Evolutionary conservation across 2,329 filamentous ascomycete species (phyloP), one percentile per base, ranked within the genome.

Genomic region (Trichocomaceae sp.): DNA sequence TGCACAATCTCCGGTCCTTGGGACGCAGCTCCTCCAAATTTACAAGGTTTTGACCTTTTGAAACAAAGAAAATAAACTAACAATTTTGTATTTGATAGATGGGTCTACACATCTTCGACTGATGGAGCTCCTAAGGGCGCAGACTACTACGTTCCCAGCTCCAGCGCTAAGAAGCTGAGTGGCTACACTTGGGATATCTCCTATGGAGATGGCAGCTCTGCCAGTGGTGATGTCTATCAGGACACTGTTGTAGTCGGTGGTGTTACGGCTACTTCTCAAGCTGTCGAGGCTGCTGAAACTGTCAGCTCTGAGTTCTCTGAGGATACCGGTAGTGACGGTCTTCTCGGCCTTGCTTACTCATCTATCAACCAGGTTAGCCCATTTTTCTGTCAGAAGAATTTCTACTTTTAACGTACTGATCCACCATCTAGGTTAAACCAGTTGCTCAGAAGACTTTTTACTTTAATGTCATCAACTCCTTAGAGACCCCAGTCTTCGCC

Each of bases 121-220:
- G 66, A 79, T 5, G 62, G 71, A 4, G 69, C 71, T 15, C 69
- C 82, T 49, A 75, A 78, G 26, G 82, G 80, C 4, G 84, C 87
- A 62, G 64, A 70, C 39, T 66, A 82, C 61, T 88, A 88, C 70
- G 72, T 76, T 42, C 80, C 81, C 3, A 75, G 77, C 23, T 66
- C 55, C 6, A 77, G 74, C 1, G 72, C 72, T 47, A 76, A 75
- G 59, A 66, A 74, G 45, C 61, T 82, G 49, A 58, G 58, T 2
- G 80, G 79, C 20, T 72, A 75, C 59, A 76, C 69, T 22, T 88
- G 84, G 83, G 67, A 69, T 6, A 84, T 87, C 63, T 71, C 65
- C 15, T 88, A 88, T 61, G 84, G 83, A 22, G 86, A 88, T 60
- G 82, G 82, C 13, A 82, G 81, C 45, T 76, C 76, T 39, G 85